Evolutionary conservation across 2,329 filamentous ascomycete genomes (phyloP), one percentile per base, ranked within the genome.

Genomic region (Diplodia intermedia): DNA sequence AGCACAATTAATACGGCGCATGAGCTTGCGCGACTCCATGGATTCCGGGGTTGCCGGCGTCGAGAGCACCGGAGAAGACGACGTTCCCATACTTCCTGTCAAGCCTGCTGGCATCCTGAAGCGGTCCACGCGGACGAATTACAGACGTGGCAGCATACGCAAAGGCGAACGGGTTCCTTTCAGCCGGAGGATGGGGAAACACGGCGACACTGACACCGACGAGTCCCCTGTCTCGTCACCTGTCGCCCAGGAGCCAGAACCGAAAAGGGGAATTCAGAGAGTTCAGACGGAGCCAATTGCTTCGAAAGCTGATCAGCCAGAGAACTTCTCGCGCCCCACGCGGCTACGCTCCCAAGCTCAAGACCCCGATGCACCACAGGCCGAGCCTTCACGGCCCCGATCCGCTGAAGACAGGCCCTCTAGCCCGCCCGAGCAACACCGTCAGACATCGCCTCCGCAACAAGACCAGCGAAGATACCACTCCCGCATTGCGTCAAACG

Each of bases 41-140:
- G 79, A 76, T 43, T 76, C 78, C 33, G 76, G 75, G 23, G 50
- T 60, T 26, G 81, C 60, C 18, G 75, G 73, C 14, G 50, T 60
- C 33, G 81, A 84, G 56, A 77, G 76, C 72, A 74, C 77, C 7
- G 67, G 73, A 18, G 72, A 80, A 26, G 91, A 92, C 50, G 94
- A 98, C 76, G 90, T 91, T 82, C 93, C 94, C 7, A 97, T 98
- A 71, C 82, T 98, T 52, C 91, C 93, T 1, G 87, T 90, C 68
- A 89, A 86, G 67, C 81, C 90, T 23, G 89, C 89, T 1, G 92
- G 92, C 3, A 92, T 92, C 38, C 82, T 99, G 60, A 90, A 95
- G 73, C 88, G 95, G 70, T 97, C 95, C 14, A 99, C 93, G 23
- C 88, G 92, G 66, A 99, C 95, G 5, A 94, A 92, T 31, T 98